Base-by-base conservation (phyloP, 2,329 filamentous ascomycete species). In the Calonectria montana region DNA sequence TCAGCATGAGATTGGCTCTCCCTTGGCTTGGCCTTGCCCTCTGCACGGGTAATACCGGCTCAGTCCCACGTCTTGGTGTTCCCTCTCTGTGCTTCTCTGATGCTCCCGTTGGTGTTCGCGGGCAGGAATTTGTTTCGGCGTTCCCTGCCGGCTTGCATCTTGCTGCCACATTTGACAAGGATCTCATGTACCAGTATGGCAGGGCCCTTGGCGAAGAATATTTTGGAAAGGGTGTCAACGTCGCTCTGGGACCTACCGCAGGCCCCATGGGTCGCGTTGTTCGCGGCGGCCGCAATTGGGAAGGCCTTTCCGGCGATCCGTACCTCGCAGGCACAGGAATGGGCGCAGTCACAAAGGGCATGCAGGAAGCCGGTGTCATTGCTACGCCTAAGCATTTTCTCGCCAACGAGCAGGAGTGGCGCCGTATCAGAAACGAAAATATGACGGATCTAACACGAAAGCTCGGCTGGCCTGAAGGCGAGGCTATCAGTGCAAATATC, bases 71-170 rank as follows among this genome's bases (percentile, higher is more conserved):
- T 43, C 84, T 95, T 4, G 92, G 92, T 13, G 89, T 95, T 76
- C 91, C 89, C 75, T 88, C 91, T 23, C 86, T 97, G n/a, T 98
- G 96, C 82, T 86, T 97, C 86, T 94, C 98, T 79, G 96, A 98
- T 81, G 92, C 93, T 2, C 95, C 95, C 6, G 86, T 97, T 1
- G 96, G 95, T 73, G 86, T 98, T 69, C 93, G 95, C 61, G 89
- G 92, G 69, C 86, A 90, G 75, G 95, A 97, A 82, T 96, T 93
- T 83, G 91, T 91, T 79, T 96, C 94, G 37, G 95, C 93, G 1
- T 98, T 97, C 81, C 90, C 94, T 0, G 92, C 93, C 0, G 95
- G 94, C 61, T 87, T 95, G 76, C 95, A 94, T 8, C 90, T 94
- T 31, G 96, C 93, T 15, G 94, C 94, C 16, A 94, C 95, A 0